phyloP scores from a whole-genome alignment of 768 basidiomycete species.

The Podaxis rugospora region DNA sequence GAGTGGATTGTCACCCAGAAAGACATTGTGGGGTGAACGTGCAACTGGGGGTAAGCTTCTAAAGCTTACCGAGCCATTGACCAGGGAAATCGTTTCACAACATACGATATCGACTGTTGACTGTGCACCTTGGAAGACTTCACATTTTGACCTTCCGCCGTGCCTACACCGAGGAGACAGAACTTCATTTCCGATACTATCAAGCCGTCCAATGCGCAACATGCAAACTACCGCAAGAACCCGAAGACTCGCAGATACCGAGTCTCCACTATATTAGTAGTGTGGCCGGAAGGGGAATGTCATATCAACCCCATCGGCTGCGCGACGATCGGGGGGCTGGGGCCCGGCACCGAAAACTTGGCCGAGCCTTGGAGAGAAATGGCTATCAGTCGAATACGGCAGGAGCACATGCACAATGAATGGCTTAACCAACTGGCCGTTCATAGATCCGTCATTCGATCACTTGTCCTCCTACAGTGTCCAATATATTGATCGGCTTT shows the following conservation, averaged over 20 bases:
- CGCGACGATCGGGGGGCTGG: neutral
- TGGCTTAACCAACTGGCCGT: neutral
- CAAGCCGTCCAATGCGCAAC: neutral
- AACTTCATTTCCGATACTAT: neutral
- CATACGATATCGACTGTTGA: neutral
- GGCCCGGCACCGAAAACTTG: constrained; percentile 2
- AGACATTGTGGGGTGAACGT: neutral
- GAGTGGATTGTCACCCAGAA: neutral
- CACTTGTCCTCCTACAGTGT: neutral
- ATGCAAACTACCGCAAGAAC: neutral
- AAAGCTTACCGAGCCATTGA: neutral
- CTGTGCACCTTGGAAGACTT: neutral
- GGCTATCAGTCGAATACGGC: constrained; percentile 4
- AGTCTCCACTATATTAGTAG: neutral
- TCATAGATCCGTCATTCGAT: neutral
- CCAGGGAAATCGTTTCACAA: neutral
- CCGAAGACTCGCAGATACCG: neutral
- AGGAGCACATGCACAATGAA: neutral
- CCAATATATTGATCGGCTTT: neutral
- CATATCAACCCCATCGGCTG: neutral
- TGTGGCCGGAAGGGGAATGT: neutral
- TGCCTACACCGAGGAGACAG: neutral
- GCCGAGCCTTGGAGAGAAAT: neutral
- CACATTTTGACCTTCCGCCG: neutral
- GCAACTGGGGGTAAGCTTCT: neutral